Percentiles rank a stretch among this genome's conserved stretches.
These are phyloP conservation scores for Trametopsis cervina DNA, from an alignment of 768 basidiomycete species.

Conservation along the genomic window DNA sequence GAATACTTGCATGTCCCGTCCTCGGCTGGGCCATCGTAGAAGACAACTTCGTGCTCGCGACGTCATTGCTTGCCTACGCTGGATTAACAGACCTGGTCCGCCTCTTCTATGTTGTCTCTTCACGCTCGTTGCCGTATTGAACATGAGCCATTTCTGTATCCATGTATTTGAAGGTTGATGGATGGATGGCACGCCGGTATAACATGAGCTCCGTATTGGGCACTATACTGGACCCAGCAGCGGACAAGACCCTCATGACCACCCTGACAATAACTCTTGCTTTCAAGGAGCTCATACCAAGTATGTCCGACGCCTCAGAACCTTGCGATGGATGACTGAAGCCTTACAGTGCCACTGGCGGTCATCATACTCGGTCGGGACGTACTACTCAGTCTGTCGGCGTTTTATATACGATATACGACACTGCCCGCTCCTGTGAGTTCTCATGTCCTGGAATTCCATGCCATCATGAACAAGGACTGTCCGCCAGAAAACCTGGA, in stretches of 20 bases:
- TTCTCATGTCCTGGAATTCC: conserved; percentile 9
- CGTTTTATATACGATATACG: conserved; percentile 90
- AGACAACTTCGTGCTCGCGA: conserved; percentile 74
- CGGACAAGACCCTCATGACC: conserved; percentile 94
- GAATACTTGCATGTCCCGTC: conserved; percentile 84
- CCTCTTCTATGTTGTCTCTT: too few species aligned
- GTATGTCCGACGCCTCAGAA: conserved; percentile 37
- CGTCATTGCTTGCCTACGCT: conserved; percentile 79
- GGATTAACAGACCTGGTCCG: conserved; percentile 89
- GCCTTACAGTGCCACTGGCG: conserved; percentile 67
- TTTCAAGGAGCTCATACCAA: conserved; percentile 74
- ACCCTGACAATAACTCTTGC: conserved; percentile 85
- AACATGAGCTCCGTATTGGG: conserved; percentile 90
- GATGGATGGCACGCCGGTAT: conserved; percentile 80
- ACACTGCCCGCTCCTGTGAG: conserved; percentile 83
- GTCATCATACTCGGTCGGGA: conserved; percentile 87
- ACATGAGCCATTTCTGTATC: conserved; percentile 6
- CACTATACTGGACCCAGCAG: conserved; percentile 93
- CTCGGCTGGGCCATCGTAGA: conserved; percentile 88
- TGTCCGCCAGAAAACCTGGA: conserved; percentile 70
- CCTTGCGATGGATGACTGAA: neutral
- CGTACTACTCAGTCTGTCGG: conserved; percentile 75
- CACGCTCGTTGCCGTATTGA: neutral
- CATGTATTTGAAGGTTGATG: conserved; percentile 62
- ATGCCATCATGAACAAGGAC: neutral